phyloP scores from a whole-genome alignment of 2,329 filamentous ascomycete genomes.

The Epichloe hybrida region DNA sequence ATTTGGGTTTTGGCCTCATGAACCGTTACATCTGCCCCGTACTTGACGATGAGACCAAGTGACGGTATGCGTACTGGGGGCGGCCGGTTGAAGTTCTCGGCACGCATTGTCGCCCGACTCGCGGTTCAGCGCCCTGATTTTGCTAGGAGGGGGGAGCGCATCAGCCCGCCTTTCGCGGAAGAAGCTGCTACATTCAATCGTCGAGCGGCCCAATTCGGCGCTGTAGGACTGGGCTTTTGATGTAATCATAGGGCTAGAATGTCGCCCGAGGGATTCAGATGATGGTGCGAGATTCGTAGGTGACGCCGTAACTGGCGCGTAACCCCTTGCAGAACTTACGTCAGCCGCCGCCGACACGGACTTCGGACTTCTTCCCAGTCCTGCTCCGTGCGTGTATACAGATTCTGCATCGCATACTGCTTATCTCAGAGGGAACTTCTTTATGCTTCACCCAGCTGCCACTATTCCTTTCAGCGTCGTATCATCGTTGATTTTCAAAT shows the following conservation, averaged over 20 bases:
- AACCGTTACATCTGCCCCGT: constrained; percentile 17
- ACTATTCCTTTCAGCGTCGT: too few relatives aligned
- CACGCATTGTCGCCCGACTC: constrained; percentile 6
- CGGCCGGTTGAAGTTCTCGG: constrained; percentile 13
- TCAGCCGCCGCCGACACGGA: too few relatives aligned
- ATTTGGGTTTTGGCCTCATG: constrained; percentile 17
- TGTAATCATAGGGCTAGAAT: not conserved
- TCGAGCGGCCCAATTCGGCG: not conserved
- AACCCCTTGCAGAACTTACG: too few relatives aligned
- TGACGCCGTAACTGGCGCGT: too few relatives aligned
- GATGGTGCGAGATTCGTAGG: not conserved
- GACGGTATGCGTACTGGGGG: constrained; percentile 19
- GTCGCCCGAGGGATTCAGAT: not conserved
- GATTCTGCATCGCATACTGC: too few relatives aligned
- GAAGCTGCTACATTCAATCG: constrained; percentile 8
- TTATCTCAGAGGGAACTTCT: too few relatives aligned
- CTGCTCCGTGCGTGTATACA: too few relatives aligned
- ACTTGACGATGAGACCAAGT: constrained; percentile 22
- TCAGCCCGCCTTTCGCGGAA: constrained; percentile 10
- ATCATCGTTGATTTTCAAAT: too few relatives aligned
- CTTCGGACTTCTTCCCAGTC: too few relatives aligned
- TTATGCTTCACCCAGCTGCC: too few relatives aligned
- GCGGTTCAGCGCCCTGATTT: constrained; percentile 17
- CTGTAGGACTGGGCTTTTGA: not conserved
- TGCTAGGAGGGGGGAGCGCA: constrained; percentile 17